Conservation (phyloP, 2,329 filamentous ascomycete species). For the Juglanconis sp. region DNA sequence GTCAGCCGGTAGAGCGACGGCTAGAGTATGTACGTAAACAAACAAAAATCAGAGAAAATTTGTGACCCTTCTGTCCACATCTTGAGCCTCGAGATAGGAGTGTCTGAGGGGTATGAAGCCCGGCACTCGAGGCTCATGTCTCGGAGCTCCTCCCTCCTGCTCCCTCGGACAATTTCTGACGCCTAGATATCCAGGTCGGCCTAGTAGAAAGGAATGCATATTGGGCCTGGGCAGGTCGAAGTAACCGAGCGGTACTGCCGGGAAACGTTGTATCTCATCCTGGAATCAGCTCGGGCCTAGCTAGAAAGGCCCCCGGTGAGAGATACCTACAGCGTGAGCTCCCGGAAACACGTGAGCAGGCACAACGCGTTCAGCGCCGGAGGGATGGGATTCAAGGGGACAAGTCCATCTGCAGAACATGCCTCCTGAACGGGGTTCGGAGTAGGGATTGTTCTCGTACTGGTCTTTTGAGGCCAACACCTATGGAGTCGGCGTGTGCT, state of each 20-base stretch:
- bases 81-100: no score
- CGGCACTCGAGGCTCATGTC: background rate
- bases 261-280: no score
- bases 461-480: background rate
- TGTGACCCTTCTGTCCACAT: no score
- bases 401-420: background rate
- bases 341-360: background rate
- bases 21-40: background rate
- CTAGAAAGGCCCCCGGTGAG: background rate
- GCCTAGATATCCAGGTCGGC: background rate
- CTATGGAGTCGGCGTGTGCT: background rate
- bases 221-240: background rate
- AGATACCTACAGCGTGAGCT: background rate
- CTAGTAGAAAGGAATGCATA: background rate
- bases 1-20: background rate
- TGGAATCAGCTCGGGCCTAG: no score
- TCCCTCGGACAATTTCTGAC: background rate
- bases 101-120: background rate
- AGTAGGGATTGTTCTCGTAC: background rate
- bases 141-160: background rate
- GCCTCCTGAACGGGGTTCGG: background rate
- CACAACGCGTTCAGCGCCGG: background rate
- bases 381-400: background rate
- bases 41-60: no score
- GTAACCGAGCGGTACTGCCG: background rate